Base-by-base conservation (phyloP, 768 basidiomycete genomes). In the Mrakia hoshinonis region DNA sequence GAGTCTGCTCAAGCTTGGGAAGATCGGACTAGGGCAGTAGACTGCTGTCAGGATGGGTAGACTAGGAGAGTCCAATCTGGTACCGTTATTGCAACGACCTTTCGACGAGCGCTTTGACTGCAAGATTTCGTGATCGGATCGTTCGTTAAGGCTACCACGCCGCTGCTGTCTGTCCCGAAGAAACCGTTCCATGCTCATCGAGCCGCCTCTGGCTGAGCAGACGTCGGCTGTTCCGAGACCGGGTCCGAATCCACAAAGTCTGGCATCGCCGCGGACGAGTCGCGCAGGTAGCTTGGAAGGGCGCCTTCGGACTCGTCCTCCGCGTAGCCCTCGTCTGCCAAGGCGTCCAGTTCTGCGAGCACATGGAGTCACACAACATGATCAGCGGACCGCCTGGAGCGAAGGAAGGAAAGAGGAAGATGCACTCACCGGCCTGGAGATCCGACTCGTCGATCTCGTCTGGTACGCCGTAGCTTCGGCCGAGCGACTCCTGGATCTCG, bases 401-500 rank as follows among this genome's bases (percentile, higher is more conserved):
- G 29, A 31, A n/a, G 51, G 18, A 6, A 12, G 15, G 6, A 18
- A 29, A 47, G 34, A 4, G 18, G 63, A 66, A 12, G n/a, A 43
- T 63, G 39, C 7, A 77, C 81, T 68, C 76, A 89, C 95, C 95
- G 55, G 96, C 96, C 83, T 97, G 89, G 4, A 99, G 84, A 80
- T 98, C 96, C 10, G 90, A 92, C 79, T 99, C 96, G 80, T 99
- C 96, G 29, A 99, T 83, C 79, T 98, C 96, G 75, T 99, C 96
- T 20, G 96, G 96, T 0, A 98, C 91, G 18, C 89, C 91, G 79
- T 99, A 99, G 29, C 92, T 94, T 74, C 95, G 83, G 22, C 90
- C 91, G 29, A 99, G 82, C 26, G 89, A 86, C 79, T 98, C 96
- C 77, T 98, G 95, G 72, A 99, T 92, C 79, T 99, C 96, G 77